Evolutionary conservation across 1,284 basidiomycete genomes (phyloP), one percentile per base, ranked within the genome.

Genomic region (Vanrija sp.): DNA sequence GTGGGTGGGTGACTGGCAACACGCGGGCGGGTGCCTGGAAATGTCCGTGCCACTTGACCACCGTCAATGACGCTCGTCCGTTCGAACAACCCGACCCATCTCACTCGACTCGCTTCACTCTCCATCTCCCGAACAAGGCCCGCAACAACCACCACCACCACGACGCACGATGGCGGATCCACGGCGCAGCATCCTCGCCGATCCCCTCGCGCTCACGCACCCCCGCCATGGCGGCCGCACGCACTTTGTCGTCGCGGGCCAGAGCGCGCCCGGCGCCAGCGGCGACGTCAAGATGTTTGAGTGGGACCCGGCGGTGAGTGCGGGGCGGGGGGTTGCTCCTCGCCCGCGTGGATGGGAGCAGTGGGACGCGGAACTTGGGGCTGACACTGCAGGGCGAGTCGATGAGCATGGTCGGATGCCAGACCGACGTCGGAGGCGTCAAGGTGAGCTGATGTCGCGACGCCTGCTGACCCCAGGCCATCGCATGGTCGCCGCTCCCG

Each of bases 271-370:
- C 2, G 60, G 62, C 19, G 62, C 63, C 8, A 63, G 60, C 14
- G 71, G 71, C 10, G 71, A 75, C 54, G 57, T 72, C 54, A 68
- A 67, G 61, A 63, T 75, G 66, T 75, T 65, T 50, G 66, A 71
- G 48, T 74, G 71, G 70, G 54, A 61, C 27, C 49, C 57, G 24
- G 59, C 61, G 38, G 70, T 72, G 52, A 51, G 67, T 63, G 8
- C 12, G 18, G 2, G n/a, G n/a, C n/a, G n/a, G n/a, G n/a, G n/a
- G n/a, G n/a, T n/a, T n/a, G n/a, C n/a, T n/a, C n/a, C 49, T 25
- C 18, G 41, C 6, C 25, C 36, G 36, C 9, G 20, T 8, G 18
- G 12, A 31, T 14, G 31, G 31, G 12, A 22, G 49, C 41, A 39
- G n/a, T n/a, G n/a, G n/a, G n/a, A n/a, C n/a, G n/a, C n/a, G n/a